Evolutionary conservation across 2,329 filamentous ascomycete genomes (phyloP).

Genomic region (Exophiala mesophila): DNA sequence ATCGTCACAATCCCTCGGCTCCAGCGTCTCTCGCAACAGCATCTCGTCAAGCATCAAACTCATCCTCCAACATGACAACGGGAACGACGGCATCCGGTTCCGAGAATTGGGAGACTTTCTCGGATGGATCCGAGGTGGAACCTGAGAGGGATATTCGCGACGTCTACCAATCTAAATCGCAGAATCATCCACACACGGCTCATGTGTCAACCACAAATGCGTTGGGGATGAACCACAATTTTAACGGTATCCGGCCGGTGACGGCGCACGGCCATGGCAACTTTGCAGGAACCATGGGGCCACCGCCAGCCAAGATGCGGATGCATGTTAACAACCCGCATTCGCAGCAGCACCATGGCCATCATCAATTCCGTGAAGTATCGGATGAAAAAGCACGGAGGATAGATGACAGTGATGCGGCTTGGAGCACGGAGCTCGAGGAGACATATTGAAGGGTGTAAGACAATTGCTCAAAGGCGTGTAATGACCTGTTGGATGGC

Average conservation of each 20-base stretch:
- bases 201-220: conserved; percentile 10
- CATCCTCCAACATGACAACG: conserved; percentile 47
- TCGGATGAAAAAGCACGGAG: conserved; percentile 20
- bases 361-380: conserved; percentile 16
- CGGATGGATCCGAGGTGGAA: conserved; percentile 73
- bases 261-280: conserved; percentile 9
- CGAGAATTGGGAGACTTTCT: conserved; percentile 98
- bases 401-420: conserved; percentile 24
- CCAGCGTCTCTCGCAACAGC: conserved; percentile 31
- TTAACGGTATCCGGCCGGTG: conserved; percentile 21
- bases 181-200: conserved; percentile 29
- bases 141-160: conserved; percentile 69
- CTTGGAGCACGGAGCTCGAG: conserved; percentile 26
- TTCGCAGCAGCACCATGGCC: conserved; percentile 1
- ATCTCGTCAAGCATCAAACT: conserved; percentile 65
- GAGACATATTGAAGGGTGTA: conserved; percentile 23
- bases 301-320: conserved; percentile 35
- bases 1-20: conserved; percentile 16
- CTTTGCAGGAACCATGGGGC: conserved; percentile 21
- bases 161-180: conserved; percentile 61
- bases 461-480: not conserved
- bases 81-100: conserved; percentile 68
- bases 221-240: conserved; percentile 13
- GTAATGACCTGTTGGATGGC: too few relatives aligned
- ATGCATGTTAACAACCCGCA: conserved; percentile 20